Percentiles rank a stretch among this genome's conserved stretches.
Conservation (phyloP, 371 early-diverging fungal genomes). For the Circinella umbellata region DNA sequence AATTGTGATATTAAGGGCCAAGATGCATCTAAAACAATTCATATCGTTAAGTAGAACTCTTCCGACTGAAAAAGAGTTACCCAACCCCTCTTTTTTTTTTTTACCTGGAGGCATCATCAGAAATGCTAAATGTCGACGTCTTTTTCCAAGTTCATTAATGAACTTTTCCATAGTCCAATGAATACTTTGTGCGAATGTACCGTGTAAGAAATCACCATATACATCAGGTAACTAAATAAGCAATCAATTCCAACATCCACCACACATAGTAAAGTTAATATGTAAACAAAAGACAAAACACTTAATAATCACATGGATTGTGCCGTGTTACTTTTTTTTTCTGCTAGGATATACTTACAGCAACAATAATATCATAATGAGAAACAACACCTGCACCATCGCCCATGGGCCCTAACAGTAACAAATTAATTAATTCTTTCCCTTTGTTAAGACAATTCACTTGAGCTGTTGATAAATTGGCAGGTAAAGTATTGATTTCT, state of each 20-base stretch:
- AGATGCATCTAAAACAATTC: constrained; percentile 58
- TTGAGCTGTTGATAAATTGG: constrained; percentile 39
- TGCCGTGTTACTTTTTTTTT: neutral
- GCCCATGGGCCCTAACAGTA: constrained; percentile 46
- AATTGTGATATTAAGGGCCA: constrained; percentile 83
- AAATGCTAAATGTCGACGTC: constrained; percentile 58
- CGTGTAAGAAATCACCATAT: constrained; percentile 51
- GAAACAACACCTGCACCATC: constrained; percentile 56
- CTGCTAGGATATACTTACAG: constrained; percentile 30
- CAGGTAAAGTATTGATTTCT: constrained; percentile 52
- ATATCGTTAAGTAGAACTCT: neutral
- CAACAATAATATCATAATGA: constrained; percentile 57
- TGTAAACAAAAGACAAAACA: no score
- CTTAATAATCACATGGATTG: no score
- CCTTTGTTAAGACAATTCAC: constrained; percentile 51
- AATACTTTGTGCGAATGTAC: constrained; percentile 57
- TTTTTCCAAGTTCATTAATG: constrained; percentile 61
- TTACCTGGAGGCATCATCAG: constrained; percentile 69
- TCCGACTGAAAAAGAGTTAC: no score
- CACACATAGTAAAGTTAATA: no score
- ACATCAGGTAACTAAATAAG: constrained; percentile 48
- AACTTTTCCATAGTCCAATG: constrained; percentile 75
- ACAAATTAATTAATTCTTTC: constrained; percentile 50
- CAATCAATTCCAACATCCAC: neutral
- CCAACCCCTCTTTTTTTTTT: no score